Conservation (phyloP, 2,329 filamentous ascomycete species). For the Fusarium algeriense region DNA sequence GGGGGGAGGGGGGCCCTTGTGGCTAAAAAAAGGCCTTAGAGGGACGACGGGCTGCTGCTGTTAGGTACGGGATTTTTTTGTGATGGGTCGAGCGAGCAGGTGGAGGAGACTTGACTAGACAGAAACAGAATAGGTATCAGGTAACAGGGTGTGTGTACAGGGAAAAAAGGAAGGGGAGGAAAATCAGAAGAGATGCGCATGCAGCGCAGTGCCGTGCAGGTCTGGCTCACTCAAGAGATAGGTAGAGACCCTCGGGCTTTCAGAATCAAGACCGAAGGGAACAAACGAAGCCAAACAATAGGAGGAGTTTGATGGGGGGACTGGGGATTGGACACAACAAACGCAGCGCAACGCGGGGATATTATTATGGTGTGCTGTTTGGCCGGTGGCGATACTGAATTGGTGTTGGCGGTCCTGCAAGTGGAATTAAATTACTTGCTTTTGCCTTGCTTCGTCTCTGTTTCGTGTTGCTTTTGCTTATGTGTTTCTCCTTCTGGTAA, state of each 20-base stretch:
- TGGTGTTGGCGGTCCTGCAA: slow-evolving; percentile 31
- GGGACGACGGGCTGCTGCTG: slow-evolving; percentile 40
- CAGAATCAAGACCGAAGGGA: slow-evolving; percentile 28
- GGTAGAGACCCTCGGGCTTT: slow-evolving; percentile 11
- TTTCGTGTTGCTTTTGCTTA: slow-evolving; percentile 25
- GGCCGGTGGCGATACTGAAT: slow-evolving; percentile 32
- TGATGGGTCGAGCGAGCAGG: slow-evolving; percentile 44
- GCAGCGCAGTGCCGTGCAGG: slow-evolving; percentile 14
- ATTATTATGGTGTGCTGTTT: slow-evolving; percentile 22
- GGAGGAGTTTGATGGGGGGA: slow-evolving; percentile 33
- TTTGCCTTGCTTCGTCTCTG: slow-evolving; percentile 27
- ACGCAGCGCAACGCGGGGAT: slow-evolving; percentile 31
- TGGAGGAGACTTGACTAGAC: slow-evolving; percentile 37
- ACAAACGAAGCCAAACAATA: slow-evolving; percentile 44
- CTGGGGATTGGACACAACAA: slow-evolving; percentile 24
- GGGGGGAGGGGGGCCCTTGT: slow-evolving; percentile 18
- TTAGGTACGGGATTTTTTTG: slow-evolving; percentile 41
- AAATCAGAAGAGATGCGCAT: slow-evolving; percentile 6
- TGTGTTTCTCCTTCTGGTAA: slow-evolving; percentile 28
- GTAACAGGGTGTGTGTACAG: slow-evolving; percentile 42
- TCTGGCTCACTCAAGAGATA: slow-evolving; percentile 10
- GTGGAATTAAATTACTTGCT: slow-evolving; percentile 30
- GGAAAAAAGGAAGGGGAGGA: slow-evolving; percentile 33
- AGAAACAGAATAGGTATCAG: slow-evolving; percentile 29
- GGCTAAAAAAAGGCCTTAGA: slow-evolving; percentile 46